Evolutionary conservation across 2,329 filamentous ascomycete species (phyloP).

Genomic region (Cladosporium austrohemisphaericum): DNA sequence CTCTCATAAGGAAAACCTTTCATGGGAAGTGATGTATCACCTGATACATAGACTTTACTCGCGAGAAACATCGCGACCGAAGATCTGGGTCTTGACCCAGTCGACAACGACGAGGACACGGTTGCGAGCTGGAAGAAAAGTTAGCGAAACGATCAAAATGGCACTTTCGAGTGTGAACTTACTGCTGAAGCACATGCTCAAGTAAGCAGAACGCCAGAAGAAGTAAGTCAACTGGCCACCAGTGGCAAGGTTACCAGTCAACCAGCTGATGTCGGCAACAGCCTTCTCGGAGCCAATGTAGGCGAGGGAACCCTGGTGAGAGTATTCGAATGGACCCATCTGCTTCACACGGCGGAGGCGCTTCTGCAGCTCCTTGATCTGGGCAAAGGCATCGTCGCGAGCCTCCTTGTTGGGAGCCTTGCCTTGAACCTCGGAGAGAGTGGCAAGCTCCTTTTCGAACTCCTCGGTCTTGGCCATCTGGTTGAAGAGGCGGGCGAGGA

Average conservation of each 20-base stretch:
- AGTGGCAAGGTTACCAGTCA: slow-evolving; percentile 91
- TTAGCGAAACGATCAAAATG: slow-evolving; percentile 18
- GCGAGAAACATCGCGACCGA: slow-evolving; percentile 89
- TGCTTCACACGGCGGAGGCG: slow-evolving; percentile 86
- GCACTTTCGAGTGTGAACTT: slow-evolving; percentile 47
- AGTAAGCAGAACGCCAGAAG: slow-evolving; percentile 96
- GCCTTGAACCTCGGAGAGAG: slow-evolving; percentile 59
- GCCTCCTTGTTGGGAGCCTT: slow-evolving; percentile 63
- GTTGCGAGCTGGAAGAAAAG: slow-evolving; percentile 67
- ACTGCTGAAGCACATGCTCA: slow-evolving; percentile 99
- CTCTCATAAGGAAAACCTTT: too few species aligned
- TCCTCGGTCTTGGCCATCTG: slow-evolving; percentile 94
- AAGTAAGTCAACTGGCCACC: slow-evolving; percentile 88
- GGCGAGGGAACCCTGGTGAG: slow-evolving; percentile 91
- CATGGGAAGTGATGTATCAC: background rate
- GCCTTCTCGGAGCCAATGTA: slow-evolving; percentile 99
- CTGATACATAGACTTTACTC: slow-evolving; percentile 52
- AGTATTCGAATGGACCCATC: slow-evolving; percentile 97
- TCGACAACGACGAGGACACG: slow-evolving; percentile 87
- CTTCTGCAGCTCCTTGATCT: slow-evolving; percentile 85
- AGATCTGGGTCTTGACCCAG: slow-evolving; percentile 95
- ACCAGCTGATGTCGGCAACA: slow-evolving; percentile 94
- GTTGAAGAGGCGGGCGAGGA: slow-evolving; percentile 95
- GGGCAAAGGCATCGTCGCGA: slow-evolving; percentile 57
- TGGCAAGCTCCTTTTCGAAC: slow-evolving; percentile 70